phyloP scores from a whole-genome alignment of 768 basidiomycete genomes.

The Pisolithus microcarpus region DNA sequence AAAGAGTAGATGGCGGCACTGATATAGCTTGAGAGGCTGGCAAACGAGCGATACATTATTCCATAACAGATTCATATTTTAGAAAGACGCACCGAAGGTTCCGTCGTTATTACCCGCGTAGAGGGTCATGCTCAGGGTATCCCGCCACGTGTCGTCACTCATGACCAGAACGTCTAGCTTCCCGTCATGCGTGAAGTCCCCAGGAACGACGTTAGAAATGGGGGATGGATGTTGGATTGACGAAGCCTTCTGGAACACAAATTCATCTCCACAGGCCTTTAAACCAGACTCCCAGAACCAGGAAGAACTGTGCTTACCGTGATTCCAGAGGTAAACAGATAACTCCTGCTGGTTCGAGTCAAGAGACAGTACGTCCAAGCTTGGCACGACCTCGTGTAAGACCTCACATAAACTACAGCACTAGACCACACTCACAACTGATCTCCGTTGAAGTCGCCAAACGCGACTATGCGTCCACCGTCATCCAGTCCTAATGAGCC shows the following conservation, averaged over 20 bases:
- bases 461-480: slow-evolving; percentile 74
- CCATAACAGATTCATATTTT: not conserved
- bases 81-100: slow-evolving; percentile 52
- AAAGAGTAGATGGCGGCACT: slow-evolving; percentile 55
- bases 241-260: slow-evolving; percentile 43
- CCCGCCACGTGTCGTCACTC: slow-evolving; percentile 46
- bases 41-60: not conserved
- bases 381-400: slow-evolving; percentile 22
- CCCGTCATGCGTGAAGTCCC: slow-evolving; percentile 91
- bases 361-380: slow-evolving; percentile 76
- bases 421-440: slow-evolving; percentile 62
- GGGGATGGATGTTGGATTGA: slow-evolving; percentile 48
- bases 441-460: slow-evolving; percentile 94
- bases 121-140: slow-evolving; percentile 57
- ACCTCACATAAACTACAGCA: not conserved
- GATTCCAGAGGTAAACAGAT: slow-evolving; percentile 76
- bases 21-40: slow-evolving; percentile 34
- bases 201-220: slow-evolving; percentile 81
- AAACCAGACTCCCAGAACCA: not conserved
- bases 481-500: slow-evolving; percentile 72
- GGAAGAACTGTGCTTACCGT: slow-evolving; percentile 42
- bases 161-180: slow-evolving; percentile 87
- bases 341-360: slow-evolving; percentile 70
- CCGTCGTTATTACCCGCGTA: slow-evolving; percentile 59
- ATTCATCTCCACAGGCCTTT: slow-evolving; percentile 41